Conservation (phyloP, 23 red algal species). For the Rhodosorus marinus region DNA sequence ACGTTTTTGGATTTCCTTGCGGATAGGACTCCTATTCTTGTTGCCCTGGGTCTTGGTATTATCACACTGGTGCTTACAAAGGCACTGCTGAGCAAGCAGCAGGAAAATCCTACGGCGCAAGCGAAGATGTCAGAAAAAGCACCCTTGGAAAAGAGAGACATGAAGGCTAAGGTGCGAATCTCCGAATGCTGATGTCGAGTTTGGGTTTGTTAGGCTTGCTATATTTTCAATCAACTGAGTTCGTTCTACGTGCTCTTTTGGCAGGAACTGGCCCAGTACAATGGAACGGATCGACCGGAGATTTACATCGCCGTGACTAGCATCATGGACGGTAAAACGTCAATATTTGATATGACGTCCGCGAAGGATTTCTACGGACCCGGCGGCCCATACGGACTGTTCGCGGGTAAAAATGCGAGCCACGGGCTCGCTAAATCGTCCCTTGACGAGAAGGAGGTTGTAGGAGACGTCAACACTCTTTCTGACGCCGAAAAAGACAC, state of each 20-base stretch:
- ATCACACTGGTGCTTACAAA: too few species aligned
- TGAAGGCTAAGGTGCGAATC: too few species aligned
- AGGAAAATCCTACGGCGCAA: too few species aligned
- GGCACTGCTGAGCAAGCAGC: too few species aligned
- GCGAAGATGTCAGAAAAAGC: too few species aligned
- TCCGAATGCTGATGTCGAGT: too few species aligned
- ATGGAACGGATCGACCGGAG: not conserved
- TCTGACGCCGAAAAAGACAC: conserved; percentile 51
- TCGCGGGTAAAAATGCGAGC: conserved; percentile 87
- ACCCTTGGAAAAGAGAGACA: too few species aligned
- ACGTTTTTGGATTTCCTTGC: too few species aligned
- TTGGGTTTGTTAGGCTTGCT: too few species aligned
- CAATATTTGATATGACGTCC: not conserved
- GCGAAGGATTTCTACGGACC: conserved; percentile 76
- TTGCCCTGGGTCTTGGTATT: too few species aligned
- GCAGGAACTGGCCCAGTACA: not conserved
- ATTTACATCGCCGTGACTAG: not conserved
- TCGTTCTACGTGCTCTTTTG: not conserved
- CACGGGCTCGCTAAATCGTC: conserved; percentile 61
- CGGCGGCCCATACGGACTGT: conserved; percentile 75
- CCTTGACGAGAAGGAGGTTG: conserved; percentile 37
- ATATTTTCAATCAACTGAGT: too few species aligned
- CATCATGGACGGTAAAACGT: not conserved
- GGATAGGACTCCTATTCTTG: too few species aligned
- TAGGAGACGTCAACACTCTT: conserved; percentile 42